A percentile compares a stretch with the other conserved stretches of the same genome.
Evolutionary conservation across 257 asterid species (phyloP).

Genomic region (Plantago ovata): DNA sequence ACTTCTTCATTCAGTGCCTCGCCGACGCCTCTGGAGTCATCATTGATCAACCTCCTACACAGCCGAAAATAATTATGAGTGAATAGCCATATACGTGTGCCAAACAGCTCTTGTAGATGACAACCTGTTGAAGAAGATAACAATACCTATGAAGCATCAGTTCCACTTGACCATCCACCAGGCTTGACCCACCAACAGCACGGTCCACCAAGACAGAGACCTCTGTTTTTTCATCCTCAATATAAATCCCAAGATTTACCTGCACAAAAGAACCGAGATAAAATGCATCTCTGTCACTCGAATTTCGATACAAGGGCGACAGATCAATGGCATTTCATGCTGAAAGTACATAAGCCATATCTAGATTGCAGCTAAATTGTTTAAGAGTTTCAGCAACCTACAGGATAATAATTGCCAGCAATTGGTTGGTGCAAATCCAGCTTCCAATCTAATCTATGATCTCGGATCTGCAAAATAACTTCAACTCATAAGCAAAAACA

Average conservation of each 20-base stretch:
- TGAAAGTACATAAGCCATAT: constrained; percentile 18
- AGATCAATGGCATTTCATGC: constrained; percentile 13
- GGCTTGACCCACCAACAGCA: constrained; percentile 76
- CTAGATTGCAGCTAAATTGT: constrained; percentile 8
- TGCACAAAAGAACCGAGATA: constrained; percentile 22
- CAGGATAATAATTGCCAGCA: constrained; percentile 84
- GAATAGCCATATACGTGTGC: not conserved
- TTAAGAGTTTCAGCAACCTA: constrained; percentile 30
- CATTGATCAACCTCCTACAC: constrained; percentile 64
- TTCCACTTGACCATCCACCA: constrained; percentile 77
- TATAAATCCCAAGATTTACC: constrained; percentile 76
- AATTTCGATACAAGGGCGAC: constrained; percentile 1
- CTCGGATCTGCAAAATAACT: constrained; percentile 45
- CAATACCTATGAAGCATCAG: constrained; percentile 67
- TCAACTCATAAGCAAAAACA: not conserved
- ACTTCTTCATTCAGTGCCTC: constrained; percentile 74
- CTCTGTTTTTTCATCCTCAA: constrained; percentile 60
- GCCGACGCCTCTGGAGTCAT: constrained; percentile 83
- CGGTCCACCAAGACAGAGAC: constrained; percentile 80
- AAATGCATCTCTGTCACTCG: constrained; percentile 6
- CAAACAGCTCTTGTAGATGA: not conserved
- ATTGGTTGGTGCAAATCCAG: constrained; percentile 64
- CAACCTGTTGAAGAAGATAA: constrained; percentile 10
- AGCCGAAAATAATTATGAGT: constrained; percentile 7
- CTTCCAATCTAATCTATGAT: constrained; percentile 70